Percentiles rank a stretch among this genome's conserved stretches.
Evolutionary conservation across 108 stramenopile genomes (phyloP).

Genomic region (Stephanodiscus triporus): DNA sequence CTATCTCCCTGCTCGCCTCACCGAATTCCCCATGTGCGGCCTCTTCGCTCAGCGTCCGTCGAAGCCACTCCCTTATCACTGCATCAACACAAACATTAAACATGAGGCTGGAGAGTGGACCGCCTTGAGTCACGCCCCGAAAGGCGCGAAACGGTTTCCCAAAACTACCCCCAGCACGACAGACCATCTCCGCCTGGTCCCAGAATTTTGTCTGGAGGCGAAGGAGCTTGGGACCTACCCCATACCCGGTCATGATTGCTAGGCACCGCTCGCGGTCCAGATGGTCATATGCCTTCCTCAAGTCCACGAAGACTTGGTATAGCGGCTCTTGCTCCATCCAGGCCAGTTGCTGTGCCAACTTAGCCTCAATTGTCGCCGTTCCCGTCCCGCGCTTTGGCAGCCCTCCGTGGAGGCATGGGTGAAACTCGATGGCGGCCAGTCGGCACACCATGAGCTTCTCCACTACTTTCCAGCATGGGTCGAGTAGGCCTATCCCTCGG

Average conservation of each 20-base stretch:
- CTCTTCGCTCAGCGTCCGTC: neutral
- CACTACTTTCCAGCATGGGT: slow-evolving; percentile 1
- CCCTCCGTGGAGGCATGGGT: slow-evolving; percentile 18
- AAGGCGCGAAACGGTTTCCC: slow-evolving; percentile 5
- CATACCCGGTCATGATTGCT: slow-evolving; percentile 20
- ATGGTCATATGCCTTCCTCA: slow-evolving; percentile 25
- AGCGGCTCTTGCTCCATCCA: slow-evolving; percentile 4
- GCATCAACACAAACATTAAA: slow-evolving; percentile 36
- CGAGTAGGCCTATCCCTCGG: neutral
- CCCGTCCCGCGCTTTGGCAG: slow-evolving; percentile 12
- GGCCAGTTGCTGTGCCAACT: slow-evolving; percentile 23
- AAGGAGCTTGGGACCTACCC: slow-evolving; percentile 13
- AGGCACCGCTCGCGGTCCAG: slow-evolving; percentile 19
- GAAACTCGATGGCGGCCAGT: neutral
- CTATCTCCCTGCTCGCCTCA: neutral
- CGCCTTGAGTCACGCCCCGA: slow-evolving; percentile 32
- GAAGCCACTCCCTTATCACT: slow-evolving; percentile 10
- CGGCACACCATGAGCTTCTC: neutral
- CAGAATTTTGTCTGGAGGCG: slow-evolving; percentile 14
- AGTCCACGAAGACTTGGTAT: slow-evolving; percentile 23
- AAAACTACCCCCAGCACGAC: slow-evolving; percentile 13
- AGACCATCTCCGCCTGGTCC: slow-evolving; percentile 1
- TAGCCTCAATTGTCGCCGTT: slow-evolving; percentile 29
- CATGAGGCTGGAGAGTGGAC: slow-evolving; percentile 9
- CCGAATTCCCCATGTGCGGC: neutral